Conservation (phyloP, 1,284 basidiomycete genomes). For the Apiotrichum akiyoshidainum region DNA sequence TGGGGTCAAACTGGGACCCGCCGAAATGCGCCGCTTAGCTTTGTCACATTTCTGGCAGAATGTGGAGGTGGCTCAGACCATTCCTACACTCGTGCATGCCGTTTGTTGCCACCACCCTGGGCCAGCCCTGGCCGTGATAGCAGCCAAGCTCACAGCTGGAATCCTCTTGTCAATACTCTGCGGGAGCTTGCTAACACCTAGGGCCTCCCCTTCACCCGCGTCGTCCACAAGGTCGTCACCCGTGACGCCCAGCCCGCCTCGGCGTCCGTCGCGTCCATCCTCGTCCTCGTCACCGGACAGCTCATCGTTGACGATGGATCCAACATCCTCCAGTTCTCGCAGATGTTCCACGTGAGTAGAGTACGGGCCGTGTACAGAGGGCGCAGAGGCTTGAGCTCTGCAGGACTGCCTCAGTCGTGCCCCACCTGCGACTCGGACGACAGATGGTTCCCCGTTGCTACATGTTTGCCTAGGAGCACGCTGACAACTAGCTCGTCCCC, state of each 20-base stretch:
- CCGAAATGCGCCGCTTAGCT: too few species aligned
- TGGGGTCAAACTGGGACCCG: too few species aligned
- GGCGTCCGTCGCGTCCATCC: slow-evolving; percentile 60
- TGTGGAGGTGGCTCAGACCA: too few species aligned
- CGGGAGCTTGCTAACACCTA: slow-evolving; percentile 44
- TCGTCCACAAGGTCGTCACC: slow-evolving; percentile 78
- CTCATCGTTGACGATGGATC: slow-evolving; percentile 73
- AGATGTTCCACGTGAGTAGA: slow-evolving; percentile 70
- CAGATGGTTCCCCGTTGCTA: neutral
- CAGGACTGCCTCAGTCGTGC: too few species aligned
- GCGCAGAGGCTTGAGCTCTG: too few species aligned
- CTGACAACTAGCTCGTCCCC: slow-evolving; percentile 59
- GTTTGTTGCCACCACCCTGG: too few species aligned
- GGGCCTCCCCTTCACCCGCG: slow-evolving; percentile 75
- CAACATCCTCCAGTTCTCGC: slow-evolving; percentile 82
- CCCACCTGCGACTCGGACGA: too few species aligned
- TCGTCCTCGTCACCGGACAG: slow-evolving; percentile 85
- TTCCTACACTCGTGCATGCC: too few species aligned
- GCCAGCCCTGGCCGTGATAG: neutral
- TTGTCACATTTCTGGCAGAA: too few species aligned
- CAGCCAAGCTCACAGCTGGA: neutral
- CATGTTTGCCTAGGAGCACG: neutral
- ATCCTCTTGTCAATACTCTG: too few species aligned
- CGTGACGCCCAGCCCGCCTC: slow-evolving; percentile 86
- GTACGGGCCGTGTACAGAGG: neutral